phyloP scores from a whole-genome alignment of 345 rosid genomes.

The Heritiera fomes region DNA sequence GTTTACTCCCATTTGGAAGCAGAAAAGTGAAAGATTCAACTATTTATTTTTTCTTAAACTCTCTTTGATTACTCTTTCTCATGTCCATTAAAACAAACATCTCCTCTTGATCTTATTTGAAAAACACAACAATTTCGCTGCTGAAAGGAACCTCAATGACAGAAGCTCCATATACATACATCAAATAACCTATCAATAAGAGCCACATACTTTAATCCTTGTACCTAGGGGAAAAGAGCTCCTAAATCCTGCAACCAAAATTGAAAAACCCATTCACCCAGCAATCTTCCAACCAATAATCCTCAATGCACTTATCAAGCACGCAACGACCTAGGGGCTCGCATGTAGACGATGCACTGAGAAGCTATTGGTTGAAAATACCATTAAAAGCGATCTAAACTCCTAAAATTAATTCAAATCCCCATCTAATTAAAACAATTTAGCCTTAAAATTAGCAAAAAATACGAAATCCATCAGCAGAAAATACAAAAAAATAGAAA shows the following conservation, averaged over 20 bases:
- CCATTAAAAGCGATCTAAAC: neutral
- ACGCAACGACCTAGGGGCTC: neutral
- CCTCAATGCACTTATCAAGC: neutral
- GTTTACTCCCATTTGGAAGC: no score
- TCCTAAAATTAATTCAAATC: neutral
- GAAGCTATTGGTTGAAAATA: neutral
- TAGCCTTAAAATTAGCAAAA: neutral
- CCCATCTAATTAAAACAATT: neutral
- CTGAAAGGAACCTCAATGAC: slow-evolving; percentile 3
- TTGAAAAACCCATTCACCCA: neutral
- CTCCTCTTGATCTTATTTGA: neutral
- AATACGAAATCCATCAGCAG: no score
- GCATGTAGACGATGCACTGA: neutral
- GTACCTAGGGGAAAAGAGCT: neutral
- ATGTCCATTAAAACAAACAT: neutral
- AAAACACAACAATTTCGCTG: neutral
- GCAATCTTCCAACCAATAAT: neutral
- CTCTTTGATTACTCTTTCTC: neutral
- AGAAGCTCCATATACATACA: neutral
- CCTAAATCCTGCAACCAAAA: neutral
- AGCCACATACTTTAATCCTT: neutral
- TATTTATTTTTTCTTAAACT: no score
- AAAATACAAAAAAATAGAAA: neutral
- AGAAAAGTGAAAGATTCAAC: neutral
- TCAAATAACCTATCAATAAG: neutral